These are phyloP conservation scores for Hortiboletus flavorubellus DNA, from an alignment of 768 basidiomycete species.

Conservation along the genomic window DNA sequence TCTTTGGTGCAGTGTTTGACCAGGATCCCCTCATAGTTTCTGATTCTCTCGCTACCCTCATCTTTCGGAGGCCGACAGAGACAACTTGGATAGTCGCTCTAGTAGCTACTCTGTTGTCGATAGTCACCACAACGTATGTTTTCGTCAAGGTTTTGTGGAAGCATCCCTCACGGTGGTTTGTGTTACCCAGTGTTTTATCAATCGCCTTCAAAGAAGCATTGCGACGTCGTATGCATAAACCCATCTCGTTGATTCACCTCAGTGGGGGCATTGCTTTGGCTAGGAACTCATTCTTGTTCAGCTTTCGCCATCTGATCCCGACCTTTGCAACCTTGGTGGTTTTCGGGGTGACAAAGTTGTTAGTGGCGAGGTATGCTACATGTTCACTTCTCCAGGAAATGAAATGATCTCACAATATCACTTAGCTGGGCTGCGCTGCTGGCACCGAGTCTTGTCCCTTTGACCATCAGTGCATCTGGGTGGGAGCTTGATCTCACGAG, in stretches of 20 bases:
- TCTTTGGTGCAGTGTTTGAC: neutral
- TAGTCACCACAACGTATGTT: neutral
- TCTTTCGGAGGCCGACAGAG: neutral
- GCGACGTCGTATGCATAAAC: slow-evolving; percentile 8
- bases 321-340: slow-evolving; percentile 2
- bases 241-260: slow-evolving; percentile 13
- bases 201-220: slow-evolving; percentile 17
- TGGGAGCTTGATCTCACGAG: slow-evolving; percentile 7
- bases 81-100: neutral
- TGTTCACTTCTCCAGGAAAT: neutral
- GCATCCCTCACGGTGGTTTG: neutral
- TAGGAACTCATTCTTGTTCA: neutral
- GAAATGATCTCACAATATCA: neutral
- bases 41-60: neutral
- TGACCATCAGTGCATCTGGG: neutral
- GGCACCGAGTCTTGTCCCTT: slow-evolving; percentile 1
- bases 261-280: slow-evolving; percentile 8
- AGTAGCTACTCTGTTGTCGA: neutral
- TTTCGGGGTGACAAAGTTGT: slow-evolving; percentile 9
- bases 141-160: neutral
- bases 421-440: slow-evolving; percentile 16
- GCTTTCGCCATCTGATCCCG: neutral
- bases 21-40: neutral
- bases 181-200: neutral
- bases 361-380: slow-evolving; percentile 13